Evolutionary conservation across 257 asterid genomes (phyloP).

Genomic region (Solanum tarijense): DNA sequence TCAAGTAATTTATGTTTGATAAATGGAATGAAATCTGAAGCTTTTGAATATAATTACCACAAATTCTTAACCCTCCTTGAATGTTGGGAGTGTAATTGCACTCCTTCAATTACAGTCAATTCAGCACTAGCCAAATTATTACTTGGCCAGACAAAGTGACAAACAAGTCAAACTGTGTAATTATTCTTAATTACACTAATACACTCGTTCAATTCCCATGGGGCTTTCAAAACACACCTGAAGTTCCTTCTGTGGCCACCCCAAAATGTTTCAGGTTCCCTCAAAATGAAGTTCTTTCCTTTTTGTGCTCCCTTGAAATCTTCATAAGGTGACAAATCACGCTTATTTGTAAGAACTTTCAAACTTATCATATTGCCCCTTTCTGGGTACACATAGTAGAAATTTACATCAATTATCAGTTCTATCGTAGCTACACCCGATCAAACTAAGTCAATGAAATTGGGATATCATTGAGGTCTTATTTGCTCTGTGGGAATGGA

Average conservation of each 20-base stretch:
- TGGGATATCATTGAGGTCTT: not conserved
- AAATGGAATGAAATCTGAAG: not conserved
- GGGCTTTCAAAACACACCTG: not conserved
- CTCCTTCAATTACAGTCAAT: not conserved
- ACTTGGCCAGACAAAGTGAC: not conserved
- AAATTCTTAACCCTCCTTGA: not conserved
- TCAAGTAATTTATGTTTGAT: not conserved
- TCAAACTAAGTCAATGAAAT: not conserved
- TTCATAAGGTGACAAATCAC: not conserved
- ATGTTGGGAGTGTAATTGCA: not conserved
- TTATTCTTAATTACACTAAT: not conserved
- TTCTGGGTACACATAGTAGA: not conserved
- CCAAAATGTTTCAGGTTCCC: not conserved
- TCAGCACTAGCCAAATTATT: not conserved
- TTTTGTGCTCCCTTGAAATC: not conserved
- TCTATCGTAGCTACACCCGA: not conserved
- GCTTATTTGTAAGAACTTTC: not conserved
- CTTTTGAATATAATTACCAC: not conserved
- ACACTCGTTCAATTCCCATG: not conserved
- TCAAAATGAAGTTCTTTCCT: not conserved
- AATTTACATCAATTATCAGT: not conserved
- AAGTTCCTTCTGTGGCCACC: not conserved
- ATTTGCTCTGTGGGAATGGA: not conserved
- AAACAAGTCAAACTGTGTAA: not conserved
- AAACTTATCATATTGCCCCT: not conserved